These are phyloP conservation scores for Amphibolis antarctica DNA, from an alignment of 106 monocot genomes.

Conservation along the genomic window DNA sequence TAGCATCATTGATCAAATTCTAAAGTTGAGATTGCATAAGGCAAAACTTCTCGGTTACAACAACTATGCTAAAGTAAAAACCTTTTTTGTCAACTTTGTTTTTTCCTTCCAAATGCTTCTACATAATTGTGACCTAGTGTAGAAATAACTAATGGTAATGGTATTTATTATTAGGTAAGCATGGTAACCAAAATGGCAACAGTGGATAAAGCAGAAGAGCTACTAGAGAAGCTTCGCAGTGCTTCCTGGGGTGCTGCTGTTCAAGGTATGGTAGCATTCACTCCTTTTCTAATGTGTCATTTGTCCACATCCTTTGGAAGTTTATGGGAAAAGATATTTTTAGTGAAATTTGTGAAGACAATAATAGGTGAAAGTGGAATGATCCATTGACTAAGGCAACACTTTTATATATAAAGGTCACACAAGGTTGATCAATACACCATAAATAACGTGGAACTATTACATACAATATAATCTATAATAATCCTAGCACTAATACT, in stretches of 20 bases:
- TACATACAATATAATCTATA: no score
- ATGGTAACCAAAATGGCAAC: slow-evolving; percentile 98
- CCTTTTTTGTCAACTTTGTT: no score
- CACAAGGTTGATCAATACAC: no score
- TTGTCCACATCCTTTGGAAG: not conserved
- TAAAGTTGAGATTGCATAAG: slow-evolving; percentile 78
- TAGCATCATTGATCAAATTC: slow-evolving; percentile 61
- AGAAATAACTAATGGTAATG: not conserved
- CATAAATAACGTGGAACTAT: no score
- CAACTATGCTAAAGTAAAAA: slow-evolving; percentile 89
- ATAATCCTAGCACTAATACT: no score
- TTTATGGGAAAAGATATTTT: not conserved
- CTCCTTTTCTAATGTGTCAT: not conserved
- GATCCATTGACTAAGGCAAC: no score
- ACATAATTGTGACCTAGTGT: not conserved
- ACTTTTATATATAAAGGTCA: no score
- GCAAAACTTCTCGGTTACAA: slow-evolving; percentile 90
- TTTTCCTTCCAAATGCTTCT: not conserved
- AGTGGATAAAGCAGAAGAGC: slow-evolving; percentile 65
- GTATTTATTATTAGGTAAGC: slow-evolving; percentile 51
- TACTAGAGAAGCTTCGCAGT: slow-evolving; percentile 82
- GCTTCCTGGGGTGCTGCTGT: slow-evolving; percentile 95
- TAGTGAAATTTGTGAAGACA: no score
- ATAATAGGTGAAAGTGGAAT: no score
- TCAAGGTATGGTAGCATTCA: slow-evolving; percentile 32